These are phyloP conservation scores for Anthracocystis walkeri DNA, from an alignment of 1,284 basidiomycete genomes.

Conservation along the genomic window DNA sequence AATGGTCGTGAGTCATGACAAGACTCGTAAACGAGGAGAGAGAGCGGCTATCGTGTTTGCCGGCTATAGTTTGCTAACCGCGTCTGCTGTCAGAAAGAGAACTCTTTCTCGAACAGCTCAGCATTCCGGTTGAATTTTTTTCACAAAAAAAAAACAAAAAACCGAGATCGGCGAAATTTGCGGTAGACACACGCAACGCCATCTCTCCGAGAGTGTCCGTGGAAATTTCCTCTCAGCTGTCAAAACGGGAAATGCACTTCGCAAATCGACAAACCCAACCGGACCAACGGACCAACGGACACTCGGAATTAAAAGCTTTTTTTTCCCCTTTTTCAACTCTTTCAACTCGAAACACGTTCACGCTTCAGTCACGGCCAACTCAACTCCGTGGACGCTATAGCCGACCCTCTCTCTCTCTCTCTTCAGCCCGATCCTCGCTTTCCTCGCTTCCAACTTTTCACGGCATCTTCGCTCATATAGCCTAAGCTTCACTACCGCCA, in stretches of 20 bases:
- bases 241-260: not conserved
- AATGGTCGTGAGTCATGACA: constrained; percentile 5
- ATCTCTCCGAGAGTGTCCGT: not conserved
- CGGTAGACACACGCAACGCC: not conserved
- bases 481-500: too few species aligned
- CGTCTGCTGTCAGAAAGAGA: constrained; percentile 2
- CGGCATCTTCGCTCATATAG: not conserved
- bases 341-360: too few species aligned
- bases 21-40: not conserved
- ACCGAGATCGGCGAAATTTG: not conserved
- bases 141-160: not conserved
- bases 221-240: not conserved
- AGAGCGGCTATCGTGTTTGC: not conserved
- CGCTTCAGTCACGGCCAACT: too few species aligned
- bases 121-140: not conserved
- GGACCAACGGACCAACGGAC: too few species aligned
- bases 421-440: too few species aligned
- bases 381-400: too few species aligned
- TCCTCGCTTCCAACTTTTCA: too few species aligned
- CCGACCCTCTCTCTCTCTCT: too few species aligned
- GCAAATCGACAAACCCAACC: too few species aligned
- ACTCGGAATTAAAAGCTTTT: too few species aligned
- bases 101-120: not conserved
- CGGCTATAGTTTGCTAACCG: too few species aligned
- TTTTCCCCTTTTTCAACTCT: too few species aligned